Evolutionary conservation across 345 rosid species (phyloP).

Genomic region (Brassica rapa): DNA sequence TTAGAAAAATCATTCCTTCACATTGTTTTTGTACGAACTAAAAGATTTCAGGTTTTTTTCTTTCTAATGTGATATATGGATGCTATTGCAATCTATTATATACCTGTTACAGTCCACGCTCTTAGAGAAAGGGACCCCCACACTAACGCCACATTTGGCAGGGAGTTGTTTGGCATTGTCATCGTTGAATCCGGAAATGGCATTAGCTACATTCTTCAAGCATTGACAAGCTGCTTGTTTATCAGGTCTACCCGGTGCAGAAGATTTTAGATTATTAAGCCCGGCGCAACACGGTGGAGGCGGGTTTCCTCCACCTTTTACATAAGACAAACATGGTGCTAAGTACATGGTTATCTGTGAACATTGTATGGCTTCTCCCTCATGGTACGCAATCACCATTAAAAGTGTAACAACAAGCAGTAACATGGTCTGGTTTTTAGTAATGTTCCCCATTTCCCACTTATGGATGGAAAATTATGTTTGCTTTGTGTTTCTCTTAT

Average conservation of each 20-base stretch:
- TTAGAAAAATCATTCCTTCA: background rate
- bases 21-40: background rate
- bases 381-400: slow-evolving; percentile 3
- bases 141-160: slow-evolving; percentile 34
- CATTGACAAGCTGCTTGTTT: slow-evolving; percentile 36
- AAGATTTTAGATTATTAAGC: slow-evolving; percentile 30
- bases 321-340: slow-evolving; percentile 37
- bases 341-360: slow-evolving; percentile 34
- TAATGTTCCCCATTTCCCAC: slow-evolving; percentile 12
- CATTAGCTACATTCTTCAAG: slow-evolving; percentile 34
- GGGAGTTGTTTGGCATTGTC: slow-evolving; percentile 37
- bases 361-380: slow-evolving; percentile 37
- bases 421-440: background rate
- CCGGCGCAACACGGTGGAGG: slow-evolving; percentile 32
- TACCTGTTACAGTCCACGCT: slow-evolving; percentile 37
- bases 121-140: slow-evolving; percentile 41
- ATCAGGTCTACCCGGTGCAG: slow-evolving; percentile 30
- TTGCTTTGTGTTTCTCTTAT: background rate
- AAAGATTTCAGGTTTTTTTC: background rate
- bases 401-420: slow-evolving; percentile 7
- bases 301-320: slow-evolving; percentile 30
- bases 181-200: slow-evolving; percentile 32
- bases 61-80: background rate
- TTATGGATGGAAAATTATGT: background rate
- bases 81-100: background rate